phyloP scores from a whole-genome alignment of 306 rosid genomes.

The Dryas alaskensis region DNA sequence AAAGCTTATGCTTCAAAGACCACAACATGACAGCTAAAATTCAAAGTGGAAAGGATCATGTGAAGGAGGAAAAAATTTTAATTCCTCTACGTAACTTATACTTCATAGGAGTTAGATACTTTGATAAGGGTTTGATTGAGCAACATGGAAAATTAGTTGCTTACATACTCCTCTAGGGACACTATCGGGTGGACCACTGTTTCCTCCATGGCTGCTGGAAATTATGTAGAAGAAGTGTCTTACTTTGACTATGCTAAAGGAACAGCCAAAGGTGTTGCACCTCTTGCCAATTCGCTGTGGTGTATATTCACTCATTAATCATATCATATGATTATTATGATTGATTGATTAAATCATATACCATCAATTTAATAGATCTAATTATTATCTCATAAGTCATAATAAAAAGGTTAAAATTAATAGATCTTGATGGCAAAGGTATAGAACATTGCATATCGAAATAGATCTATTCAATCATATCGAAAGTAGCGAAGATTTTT shows the following conservation, averaged over 20 bases:
- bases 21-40: background rate
- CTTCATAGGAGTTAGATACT: background rate
- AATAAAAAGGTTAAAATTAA: no score
- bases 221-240: background rate
- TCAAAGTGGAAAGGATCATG: background rate
- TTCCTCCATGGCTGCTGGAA: background rate
- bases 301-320: no score
- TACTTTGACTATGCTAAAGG: background rate
- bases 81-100: background rate
- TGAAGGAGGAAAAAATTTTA: background rate
- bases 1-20: background rate
- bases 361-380: no score
- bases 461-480: no score
- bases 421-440: no score
- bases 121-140: no score
- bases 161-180: background rate
- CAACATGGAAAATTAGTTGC: no score
- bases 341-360: no score
- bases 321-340: no score
- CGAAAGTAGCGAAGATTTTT: no score
- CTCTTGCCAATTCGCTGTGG: background rate
- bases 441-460: no score
- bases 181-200: background rate
- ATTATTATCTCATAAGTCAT: no score
- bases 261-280: background rate